Conservation (phyloP, 495 filamentous ascomycete species). For the Talaromyces liani region DNA sequence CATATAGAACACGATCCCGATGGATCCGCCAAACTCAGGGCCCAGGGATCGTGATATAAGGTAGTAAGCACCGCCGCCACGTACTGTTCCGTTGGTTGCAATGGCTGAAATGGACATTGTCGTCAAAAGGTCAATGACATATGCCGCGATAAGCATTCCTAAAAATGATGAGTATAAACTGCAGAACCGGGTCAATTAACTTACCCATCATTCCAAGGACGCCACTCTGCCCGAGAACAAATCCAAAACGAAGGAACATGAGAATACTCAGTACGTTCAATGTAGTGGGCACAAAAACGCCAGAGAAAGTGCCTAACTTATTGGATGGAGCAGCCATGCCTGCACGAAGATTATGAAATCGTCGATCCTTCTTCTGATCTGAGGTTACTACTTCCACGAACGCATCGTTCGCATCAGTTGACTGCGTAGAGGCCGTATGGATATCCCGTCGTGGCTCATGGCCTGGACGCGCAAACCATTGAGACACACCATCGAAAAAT, state of each 20-base stretch:
- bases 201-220: constrained; percentile 73
- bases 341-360: constrained; percentile 6
- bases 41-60: constrained; percentile 80
- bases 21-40: constrained; percentile 86
- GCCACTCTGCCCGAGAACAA: constrained; percentile 71
- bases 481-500: constrained; percentile 19
- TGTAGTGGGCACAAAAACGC: constrained; percentile 80
- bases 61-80: constrained; percentile 84
- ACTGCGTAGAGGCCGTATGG: not conserved
- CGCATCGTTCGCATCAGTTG: not conserved
- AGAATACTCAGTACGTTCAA: constrained; percentile 89
- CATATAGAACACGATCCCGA: constrained; percentile 83
- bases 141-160: constrained; percentile 66
- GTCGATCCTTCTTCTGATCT: constrained; percentile 13
- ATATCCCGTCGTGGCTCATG: not conserved
- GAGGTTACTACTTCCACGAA: not conserved
- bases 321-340: constrained; percentile 41
- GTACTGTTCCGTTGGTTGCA: constrained; percentile 83
- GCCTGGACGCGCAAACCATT: constrained; percentile 15
- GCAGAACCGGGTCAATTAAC: not conserved
- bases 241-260: constrained; percentile 82
- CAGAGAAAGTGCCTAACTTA: constrained; percentile 69
- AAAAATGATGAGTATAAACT: constrained; percentile 12
- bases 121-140: constrained; percentile 74
- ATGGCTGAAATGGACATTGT: constrained; percentile 84